These are phyloP conservation scores for Fusarium sp. DNA, from an alignment of 2,329 filamentous ascomycete genomes.

Conservation along the genomic window DNA sequence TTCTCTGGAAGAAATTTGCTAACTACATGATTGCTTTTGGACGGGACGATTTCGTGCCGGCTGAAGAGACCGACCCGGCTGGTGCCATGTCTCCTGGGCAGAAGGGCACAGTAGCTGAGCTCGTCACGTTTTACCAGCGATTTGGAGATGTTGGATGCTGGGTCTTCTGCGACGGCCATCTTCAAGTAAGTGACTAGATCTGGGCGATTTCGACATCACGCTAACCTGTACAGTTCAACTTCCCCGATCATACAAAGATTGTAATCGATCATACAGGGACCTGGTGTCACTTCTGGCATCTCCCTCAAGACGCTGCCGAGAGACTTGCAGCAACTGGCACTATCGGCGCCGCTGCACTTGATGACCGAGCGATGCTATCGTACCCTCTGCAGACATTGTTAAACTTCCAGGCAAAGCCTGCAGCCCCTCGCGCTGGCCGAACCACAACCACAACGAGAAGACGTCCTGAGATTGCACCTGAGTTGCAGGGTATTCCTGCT, in stretches of 20 bases:
- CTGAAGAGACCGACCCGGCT: conserved; percentile 59
- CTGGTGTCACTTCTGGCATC: conserved; percentile 82
- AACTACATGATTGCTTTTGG: conserved; percentile 82
- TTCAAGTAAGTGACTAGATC: conserved; percentile 66
- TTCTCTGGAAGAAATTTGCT: conserved; percentile 79
- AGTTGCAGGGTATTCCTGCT: conserved; percentile 72
- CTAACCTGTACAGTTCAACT: conserved; percentile 75
- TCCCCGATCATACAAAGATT: conserved; percentile 88
- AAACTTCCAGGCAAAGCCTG: conserved; percentile 69
- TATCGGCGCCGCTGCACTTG: conserved; percentile 77
- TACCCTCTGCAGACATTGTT: conserved; percentile 80
- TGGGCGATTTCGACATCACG: neutral
- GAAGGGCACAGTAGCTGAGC: conserved; percentile 59
- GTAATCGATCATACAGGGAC: conserved; percentile 80
- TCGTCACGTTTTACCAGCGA: conserved; percentile 85
- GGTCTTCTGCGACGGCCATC: conserved; percentile 82
- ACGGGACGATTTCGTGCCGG: conserved; percentile 71
- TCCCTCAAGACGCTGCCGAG: conserved; percentile 76
- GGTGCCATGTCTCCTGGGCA: conserved; percentile 54
- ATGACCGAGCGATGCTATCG: conserved; percentile 76
- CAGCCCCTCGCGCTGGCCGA: conserved; percentile 54
- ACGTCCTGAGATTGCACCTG: conserved; percentile 70
- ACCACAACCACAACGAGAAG: conserved; percentile 63
- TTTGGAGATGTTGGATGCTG: conserved; percentile 85
- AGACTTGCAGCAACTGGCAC: conserved; percentile 73